Evolutionary conservation across 2,329 filamentous ascomycete genomes (phyloP).

Genomic region (Aspergillus fumigatus): DNA sequence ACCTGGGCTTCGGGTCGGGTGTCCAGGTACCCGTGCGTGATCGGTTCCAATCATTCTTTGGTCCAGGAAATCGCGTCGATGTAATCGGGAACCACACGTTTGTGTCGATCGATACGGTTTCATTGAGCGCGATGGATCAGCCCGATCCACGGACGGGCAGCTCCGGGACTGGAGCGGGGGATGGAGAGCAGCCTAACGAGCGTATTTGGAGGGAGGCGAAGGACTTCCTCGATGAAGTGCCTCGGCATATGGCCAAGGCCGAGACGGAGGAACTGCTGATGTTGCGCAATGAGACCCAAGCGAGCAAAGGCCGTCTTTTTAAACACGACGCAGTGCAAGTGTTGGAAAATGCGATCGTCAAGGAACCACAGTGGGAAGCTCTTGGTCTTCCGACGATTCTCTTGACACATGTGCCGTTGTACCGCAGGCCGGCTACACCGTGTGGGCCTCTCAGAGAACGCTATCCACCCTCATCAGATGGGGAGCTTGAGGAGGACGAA

Average conservation of each 20-base stretch:
- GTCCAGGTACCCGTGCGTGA: slow-evolving; percentile 76
- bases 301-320: slow-evolving; percentile 50
- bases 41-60: slow-evolving; percentile 83
- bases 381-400: slow-evolving; percentile 78
- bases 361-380: slow-evolving; percentile 17
- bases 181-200: slow-evolving; percentile 49
- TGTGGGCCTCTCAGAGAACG: slow-evolving; percentile 84
- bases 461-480: slow-evolving; percentile 66
- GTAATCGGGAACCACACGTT: slow-evolving; percentile 93
- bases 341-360: slow-evolving; percentile 37
- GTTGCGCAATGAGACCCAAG: slow-evolving; percentile 52
- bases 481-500: slow-evolving; percentile 56
- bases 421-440: slow-evolving; percentile 73
- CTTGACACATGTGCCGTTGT: slow-evolving; percentile 86
- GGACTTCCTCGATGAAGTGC: slow-evolving; percentile 68
- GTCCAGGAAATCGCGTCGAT: slow-evolving; percentile 84
- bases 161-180: slow-evolving; percentile 42
- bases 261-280: slow-evolving; percentile 64
- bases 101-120: slow-evolving; percentile 84
- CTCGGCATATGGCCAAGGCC: slow-evolving; percentile 61
- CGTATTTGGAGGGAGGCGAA: slow-evolving; percentile 70
- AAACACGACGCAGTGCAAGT: slow-evolving; percentile 58
- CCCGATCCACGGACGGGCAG: slow-evolving; percentile 47
- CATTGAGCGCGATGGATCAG: slow-evolving; percentile 69
- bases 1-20: slow-evolving; percentile 82